Conservation (phyloP, 2,329 filamentous ascomycete genomes). For the Aspergillus floridensis region DNA sequence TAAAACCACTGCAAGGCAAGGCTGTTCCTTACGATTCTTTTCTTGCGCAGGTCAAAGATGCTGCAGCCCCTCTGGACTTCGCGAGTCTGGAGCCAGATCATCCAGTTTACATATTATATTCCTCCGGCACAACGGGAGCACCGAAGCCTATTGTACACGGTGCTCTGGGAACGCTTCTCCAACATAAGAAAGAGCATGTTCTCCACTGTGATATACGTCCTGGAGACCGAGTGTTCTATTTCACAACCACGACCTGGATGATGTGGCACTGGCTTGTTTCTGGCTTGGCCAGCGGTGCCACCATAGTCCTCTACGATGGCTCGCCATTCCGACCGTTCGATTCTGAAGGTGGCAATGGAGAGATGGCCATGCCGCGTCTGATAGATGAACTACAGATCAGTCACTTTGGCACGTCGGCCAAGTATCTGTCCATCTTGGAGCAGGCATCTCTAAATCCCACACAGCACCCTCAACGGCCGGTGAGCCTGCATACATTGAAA, state of each 20-base stretch:
- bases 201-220: conserved; percentile 79
- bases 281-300: conserved; percentile 76
- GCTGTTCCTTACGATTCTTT: conserved; percentile 47
- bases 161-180: conserved; percentile 81
- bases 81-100: conserved; percentile 78
- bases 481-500: conserved; percentile 55
- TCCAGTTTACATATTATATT: conserved; percentile 91
- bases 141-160: conserved; percentile 96
- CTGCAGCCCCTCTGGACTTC: conserved; percentile 56
- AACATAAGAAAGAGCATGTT: conserved; percentile 95
- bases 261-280: conserved; percentile 99
- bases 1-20: conserved; percentile 38
- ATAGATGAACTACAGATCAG: conserved; percentile 80
- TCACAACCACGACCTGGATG: conserved; percentile 97
- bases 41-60: conserved; percentile 42
- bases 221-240: conserved; percentile 79
- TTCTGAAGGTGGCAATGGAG: conserved; percentile 57
- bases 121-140: conserved; percentile 79
- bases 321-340: conserved; percentile 76
- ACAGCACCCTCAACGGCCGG: conserved; percentile 45
- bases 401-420: conserved; percentile 92
- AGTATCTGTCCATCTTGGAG: conserved; percentile 88
- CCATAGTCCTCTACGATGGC: conserved; percentile 85
- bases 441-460: conserved; percentile 66
- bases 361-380: conserved; percentile 77